Base-by-base conservation (phyloP, 805 yeast species). In the Yarrowia sp. region DNA sequence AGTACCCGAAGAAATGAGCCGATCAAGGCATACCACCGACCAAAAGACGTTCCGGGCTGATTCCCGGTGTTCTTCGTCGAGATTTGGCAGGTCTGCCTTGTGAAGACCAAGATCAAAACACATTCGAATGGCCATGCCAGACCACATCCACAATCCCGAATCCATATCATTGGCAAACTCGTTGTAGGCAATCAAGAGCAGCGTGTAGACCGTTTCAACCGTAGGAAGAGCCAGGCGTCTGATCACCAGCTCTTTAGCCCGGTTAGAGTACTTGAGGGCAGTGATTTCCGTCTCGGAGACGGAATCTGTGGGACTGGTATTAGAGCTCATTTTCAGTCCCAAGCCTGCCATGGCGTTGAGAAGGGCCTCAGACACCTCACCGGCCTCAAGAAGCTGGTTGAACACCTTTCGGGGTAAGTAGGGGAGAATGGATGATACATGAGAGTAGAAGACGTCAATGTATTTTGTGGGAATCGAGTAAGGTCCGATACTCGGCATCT, bases 61-160 rank as follows among this genome's bases (percentile, higher is more conserved):
- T 24, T 46, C 40, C 5, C 63, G 65, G 21, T 67, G 64, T 14
- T 66, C 72, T 5, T 43, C 61, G 19, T 65, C 65, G 8, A 38
- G 40, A 16, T 46, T 65, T 12, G 66, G 54, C 17, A 38, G 35
- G 14, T 46, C 58, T 0, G 66, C 67, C 56, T 71, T 71, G 35
- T 71, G 74, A 2, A 71, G 67, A 3, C 74, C 74, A 26, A 71
- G 66, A 59, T 71, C 74, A 65, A 62, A 67, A 58, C 74, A 67
- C 74, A 71, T 71, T 16, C 74, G 67, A 21, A 71, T 71, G 1
- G 74, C 74, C 66, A 71, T 70, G 3, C 74, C 74, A 6, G 70
- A 67, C 74, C 74, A 71, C 26, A 70, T 66, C 74, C 74, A 71
- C 24, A 71, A 65, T 0, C 74, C 74, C 14, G 72, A 70, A 58